Conservation (phyloP, 139 green algal genomes). For the Diplosphaera chodatii region DNA sequence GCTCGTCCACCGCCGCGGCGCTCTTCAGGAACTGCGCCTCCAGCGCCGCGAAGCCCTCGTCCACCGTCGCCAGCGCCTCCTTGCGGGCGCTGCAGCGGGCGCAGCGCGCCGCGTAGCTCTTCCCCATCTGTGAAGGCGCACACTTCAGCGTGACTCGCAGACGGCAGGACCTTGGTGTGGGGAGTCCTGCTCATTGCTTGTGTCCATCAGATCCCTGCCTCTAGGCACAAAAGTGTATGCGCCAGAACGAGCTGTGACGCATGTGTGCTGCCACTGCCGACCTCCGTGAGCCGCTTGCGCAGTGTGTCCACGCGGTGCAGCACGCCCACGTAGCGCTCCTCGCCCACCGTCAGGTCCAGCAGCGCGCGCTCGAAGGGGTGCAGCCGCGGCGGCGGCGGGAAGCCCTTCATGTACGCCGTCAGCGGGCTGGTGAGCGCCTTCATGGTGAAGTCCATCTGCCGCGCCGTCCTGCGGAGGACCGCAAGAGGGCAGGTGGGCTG, state of each 20-base stretch:
- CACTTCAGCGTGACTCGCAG: too few relatives aligned
- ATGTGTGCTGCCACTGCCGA: too few relatives aligned
- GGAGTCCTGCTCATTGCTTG: too few relatives aligned
- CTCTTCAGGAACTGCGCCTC: conserved; percentile 39
- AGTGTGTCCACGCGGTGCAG: conserved; percentile 49
- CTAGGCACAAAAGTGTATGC: neutral
- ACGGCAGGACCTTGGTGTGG: too few relatives aligned
- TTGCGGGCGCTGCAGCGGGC: conserved; percentile 54
- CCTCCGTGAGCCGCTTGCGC: conserved; percentile 54
- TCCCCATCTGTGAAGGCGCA: conserved; percentile 57
- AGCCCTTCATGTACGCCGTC: conserved; percentile 55
- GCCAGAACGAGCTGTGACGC: too few relatives aligned
- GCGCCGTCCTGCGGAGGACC: conserved; percentile 28
- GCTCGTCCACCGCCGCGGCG: conserved; percentile 44
- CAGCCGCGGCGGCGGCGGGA: conserved; percentile 53
- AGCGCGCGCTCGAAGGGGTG: conserved; percentile 89
- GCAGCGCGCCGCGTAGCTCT: conserved; percentile 56
- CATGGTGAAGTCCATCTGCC: conserved; percentile 67
- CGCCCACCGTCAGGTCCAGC: conserved; percentile 83
- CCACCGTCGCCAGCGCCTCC: conserved; percentile 47
- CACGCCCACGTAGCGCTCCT: conserved; percentile 41
- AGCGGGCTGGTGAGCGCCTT: conserved; percentile 51
- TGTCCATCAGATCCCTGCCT: too few relatives aligned
- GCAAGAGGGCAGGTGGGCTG: too few relatives aligned
- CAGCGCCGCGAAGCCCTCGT: conserved; percentile 60